Base-by-base conservation (phyloP, 2,329 filamentous ascomycete species). In the Basipetospora chlamydospora region DNA sequence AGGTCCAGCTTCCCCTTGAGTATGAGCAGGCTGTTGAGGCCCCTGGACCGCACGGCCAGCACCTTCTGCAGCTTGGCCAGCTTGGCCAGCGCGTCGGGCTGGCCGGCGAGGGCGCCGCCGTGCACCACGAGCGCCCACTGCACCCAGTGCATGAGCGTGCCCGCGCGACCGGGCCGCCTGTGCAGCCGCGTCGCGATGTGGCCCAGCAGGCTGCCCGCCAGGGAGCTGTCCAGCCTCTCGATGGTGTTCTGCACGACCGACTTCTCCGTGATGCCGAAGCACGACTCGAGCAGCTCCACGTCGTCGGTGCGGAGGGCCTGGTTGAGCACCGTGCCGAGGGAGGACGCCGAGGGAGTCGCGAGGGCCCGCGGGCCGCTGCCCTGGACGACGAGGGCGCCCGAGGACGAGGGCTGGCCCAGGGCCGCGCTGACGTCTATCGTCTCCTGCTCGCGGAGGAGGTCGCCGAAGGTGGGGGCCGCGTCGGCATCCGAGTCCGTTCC, bases 1-100 rank as follows among this genome's bases (percentile, higher is more conserved):
- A 98, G 84, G 52, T 96, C 88, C 22, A 98, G 68, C 58, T 95
- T 94, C 17, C 90, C 90, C 63, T 95, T 95, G 41, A 98, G 69
- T 15, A 87, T 73, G 25, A 98, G 65, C 31, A 98, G 64, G 44
- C 81, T 84, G 42, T 81, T 77, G 17, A 96, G 66, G 12, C 84
- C 86, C 44, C 77, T 78, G 23, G 86, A 80, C 28, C 90, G 77
- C 59, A 93, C 84, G 43, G 86, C 80, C 41, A 96, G 72, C 13
- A 96, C 88, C 51, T 81, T 80, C 56, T 88, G 83, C 38, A 98
- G 66, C 28, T 80, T 77, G 33, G 73, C 68, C 41, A 98, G 70
- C 52, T 79, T 78, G 50, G 78, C 77, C 46, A 90, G 70, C 26
- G 94, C 67, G 44, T 87, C 80, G n/a, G 82, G 76, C 54, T 93